Conservation (phyloP, 441 rosid species). For the Adansonia grandidieri region DNA sequence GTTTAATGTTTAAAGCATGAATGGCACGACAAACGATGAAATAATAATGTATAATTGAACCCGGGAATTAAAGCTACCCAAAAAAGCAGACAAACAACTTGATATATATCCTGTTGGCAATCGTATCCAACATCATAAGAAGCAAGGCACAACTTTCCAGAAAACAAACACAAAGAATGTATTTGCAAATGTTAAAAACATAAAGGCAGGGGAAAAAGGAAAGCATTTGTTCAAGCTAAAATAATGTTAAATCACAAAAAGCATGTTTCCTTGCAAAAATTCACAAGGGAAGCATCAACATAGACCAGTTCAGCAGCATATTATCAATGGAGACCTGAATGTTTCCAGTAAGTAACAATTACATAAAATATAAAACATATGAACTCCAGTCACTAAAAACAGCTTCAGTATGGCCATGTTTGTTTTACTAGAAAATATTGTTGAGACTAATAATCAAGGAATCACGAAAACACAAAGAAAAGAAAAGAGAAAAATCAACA, state of each 20-base stretch:
- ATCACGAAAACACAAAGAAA: too few species aligned
- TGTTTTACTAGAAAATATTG: too few species aligned
- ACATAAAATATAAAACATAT: neutral
- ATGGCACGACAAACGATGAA: neutral
- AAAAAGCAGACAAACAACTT: neutral
- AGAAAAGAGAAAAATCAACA: too few species aligned
- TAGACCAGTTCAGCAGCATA: neutral
- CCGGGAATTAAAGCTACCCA: neutral
- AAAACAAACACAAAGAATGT: neutral
- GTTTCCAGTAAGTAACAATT: neutral
- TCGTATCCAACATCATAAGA: neutral
- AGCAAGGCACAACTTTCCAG: neutral
- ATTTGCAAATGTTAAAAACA: neutral
- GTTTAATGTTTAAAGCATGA: neutral
- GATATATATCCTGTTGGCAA: neutral
- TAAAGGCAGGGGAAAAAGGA: neutral
- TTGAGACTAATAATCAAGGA: too few species aligned
- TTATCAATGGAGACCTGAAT: neutral
- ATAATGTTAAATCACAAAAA: neutral
- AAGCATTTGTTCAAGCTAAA: neutral
- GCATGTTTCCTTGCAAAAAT: neutral
- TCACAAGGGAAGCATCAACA: neutral
- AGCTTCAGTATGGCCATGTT: neutral
- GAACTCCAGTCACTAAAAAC: neutral
- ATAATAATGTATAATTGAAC: neutral